phyloP scores from a whole-genome alignment of 345 rosid genomes.

The Eucalyptus curtisii region DNA sequence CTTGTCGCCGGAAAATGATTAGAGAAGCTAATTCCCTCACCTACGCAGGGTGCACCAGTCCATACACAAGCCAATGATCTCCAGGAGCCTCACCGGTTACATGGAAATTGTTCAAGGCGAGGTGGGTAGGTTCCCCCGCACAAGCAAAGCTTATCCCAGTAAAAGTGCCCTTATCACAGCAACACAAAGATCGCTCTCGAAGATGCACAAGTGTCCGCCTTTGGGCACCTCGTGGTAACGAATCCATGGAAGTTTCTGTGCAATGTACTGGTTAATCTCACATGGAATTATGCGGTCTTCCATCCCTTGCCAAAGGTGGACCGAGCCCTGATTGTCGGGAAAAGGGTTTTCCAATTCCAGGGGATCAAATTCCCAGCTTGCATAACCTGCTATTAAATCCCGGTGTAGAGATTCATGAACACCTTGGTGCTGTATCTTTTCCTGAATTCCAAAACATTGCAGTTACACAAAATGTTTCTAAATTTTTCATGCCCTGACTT shows the following conservation, averaged over 20 bases:
- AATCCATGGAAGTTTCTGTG: conserved; percentile 65
- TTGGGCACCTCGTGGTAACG: conserved; percentile 55
- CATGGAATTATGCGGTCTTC: conserved; percentile 55
- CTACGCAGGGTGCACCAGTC: neutral
- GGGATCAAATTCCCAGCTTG: conserved; percentile 80
- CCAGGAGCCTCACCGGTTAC: neutral
- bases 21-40: neutral
- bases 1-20: neutral
- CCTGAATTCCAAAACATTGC: conserved; percentile 18
- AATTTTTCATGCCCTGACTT: neutral
- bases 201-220: conserved; percentile 46
- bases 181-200: conserved; percentile 30
- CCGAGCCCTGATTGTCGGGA: conserved; percentile 29
- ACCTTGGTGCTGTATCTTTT: conserved; percentile 58
- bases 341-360: conserved; percentile 55
- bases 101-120: neutral
- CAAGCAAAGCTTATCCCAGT: conserved; percentile 3
- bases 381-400: conserved; percentile 48
- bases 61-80: neutral
- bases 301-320: conserved; percentile 68
- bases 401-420: conserved; percentile 44
- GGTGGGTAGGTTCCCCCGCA: neutral
- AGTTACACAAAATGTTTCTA: neutral
- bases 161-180: conserved; percentile 40
- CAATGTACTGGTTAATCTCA: conserved; percentile 29